Evolutionary conservation across 2,329 filamentous ascomycete species (phyloP), one percentile per base, ranked within the genome.

Genomic region (Rutstroemia sp.): DNA sequence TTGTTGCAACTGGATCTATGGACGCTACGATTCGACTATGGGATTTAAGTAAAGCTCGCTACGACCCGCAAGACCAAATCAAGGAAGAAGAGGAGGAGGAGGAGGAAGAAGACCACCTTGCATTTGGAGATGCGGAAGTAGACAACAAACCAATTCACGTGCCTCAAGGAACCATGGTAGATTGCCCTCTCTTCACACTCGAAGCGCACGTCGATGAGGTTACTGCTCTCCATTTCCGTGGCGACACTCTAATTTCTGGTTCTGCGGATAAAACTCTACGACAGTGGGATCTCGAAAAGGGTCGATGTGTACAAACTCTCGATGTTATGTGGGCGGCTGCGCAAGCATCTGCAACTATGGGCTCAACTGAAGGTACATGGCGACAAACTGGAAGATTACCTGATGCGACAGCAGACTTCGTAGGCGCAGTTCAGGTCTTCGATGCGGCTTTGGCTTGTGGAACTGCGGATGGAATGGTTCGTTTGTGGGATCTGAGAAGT

Each of bases 251-350:
- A 16, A 91, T 99, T 34, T 99, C 94, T 2, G 94, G 94, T 12
- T 97, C 92, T 7, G 88, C 94, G 0, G 94, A 99, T 75, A 99
- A 99, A 78, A 99, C 94, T 1, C 77, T 99, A 55, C 86, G 94
- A 46, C 94, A 99, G 71, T 99, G 94, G 94, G 94, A 99, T 75
- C 79, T 99, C 50, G 89, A 92, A 66, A 96, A 92, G 70, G 94
- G 94, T n/a, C 87, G 94, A 49, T 97, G 94, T 71, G 89, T 99
- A 54, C 94, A 99, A 73, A 99, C 94, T 2, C 77, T 99, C 49
- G 94, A 99, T 72, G 92, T 99, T 6, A 88, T 99, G 70, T 99
- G 94, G 94, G 94, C 94, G 9, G 92, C 94, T 4, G 92, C 94
- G 2, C 92, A 96, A 73, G 89, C 90, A 12, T 88, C 85, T 9